Percentiles rank a stretch among this genome's conserved stretches.
Conservation (phyloP, 2,329 filamentous ascomycete species). For the Echinosphaeria canescens region DNA sequence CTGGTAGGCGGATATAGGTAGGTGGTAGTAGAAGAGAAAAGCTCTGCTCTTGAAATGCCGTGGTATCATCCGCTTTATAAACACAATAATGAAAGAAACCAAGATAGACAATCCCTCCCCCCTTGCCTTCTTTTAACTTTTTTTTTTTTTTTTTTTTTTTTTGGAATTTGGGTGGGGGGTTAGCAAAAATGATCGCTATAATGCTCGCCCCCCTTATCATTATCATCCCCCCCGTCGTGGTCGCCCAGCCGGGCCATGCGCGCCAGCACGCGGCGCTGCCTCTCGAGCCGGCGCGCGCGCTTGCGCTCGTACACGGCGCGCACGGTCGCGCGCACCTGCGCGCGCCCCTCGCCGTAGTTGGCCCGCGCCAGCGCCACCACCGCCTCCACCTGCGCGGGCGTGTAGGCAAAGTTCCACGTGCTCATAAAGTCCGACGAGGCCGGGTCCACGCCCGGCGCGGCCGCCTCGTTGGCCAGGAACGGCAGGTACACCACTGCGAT, state of each 20-base stretch:
- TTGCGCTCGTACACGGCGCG: constrained; percentile 86
- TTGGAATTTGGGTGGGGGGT: too few relatives aligned
- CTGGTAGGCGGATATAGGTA: too few relatives aligned
- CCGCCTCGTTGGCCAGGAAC: constrained; percentile 61
- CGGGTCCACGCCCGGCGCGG: constrained; percentile 57
- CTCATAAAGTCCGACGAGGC: constrained; percentile 67
- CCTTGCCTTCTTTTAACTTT: too few relatives aligned
- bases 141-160: too few relatives aligned
- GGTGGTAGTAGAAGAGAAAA: too few relatives aligned
- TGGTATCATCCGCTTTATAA: too few relatives aligned
- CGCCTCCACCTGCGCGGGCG: constrained; percentile 68
- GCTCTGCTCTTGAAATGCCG: too few relatives aligned
- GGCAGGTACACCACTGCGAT: constrained; percentile 84
- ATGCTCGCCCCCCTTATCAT: too few relatives aligned
- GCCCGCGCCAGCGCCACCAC: constrained; percentile 65
- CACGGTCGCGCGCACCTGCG: constrained; percentile 58
- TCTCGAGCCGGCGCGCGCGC: constrained; percentile 41
- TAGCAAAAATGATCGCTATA: too few relatives aligned
- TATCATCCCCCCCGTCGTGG: constrained; percentile 25
- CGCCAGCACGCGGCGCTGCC: constrained; percentile 16
- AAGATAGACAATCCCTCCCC: too few relatives aligned
- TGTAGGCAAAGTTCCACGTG: constrained; percentile 98
- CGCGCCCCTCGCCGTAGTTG: constrained; percentile 69
- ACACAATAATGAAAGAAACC: too few relatives aligned
- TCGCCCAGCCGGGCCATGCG: constrained; percentile 20